Conservation (phyloP, 2,329 filamentous ascomycete genomes). For the Ramularia endophylla region DNA sequence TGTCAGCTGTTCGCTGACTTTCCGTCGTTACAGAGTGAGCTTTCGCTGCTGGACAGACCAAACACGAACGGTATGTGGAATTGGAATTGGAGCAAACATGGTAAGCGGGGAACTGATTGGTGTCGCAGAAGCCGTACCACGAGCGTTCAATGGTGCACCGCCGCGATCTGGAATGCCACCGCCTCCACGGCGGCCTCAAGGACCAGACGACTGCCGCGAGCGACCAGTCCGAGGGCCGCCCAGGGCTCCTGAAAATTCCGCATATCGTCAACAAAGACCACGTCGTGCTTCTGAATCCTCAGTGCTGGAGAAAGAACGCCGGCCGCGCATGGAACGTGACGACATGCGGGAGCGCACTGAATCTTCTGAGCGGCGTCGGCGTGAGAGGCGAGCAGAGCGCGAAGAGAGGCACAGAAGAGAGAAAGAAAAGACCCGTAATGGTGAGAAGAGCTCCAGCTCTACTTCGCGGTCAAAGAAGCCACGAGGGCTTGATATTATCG, state of each 20-base stretch:
- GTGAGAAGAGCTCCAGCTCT: conserved; percentile 25
- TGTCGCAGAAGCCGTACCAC: conserved; percentile 19
- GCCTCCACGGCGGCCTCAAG: conserved; percentile 53
- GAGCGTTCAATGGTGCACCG: conserved; percentile 31
- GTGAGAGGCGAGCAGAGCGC: conserved; percentile 41
- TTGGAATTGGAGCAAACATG: neutral
- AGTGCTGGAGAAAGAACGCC: conserved; percentile 57
- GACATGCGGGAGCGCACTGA: conserved; percentile 24
- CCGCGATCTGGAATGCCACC: conserved; percentile 42
- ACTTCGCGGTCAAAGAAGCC: conserved; percentile 35
- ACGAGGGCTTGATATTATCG: conserved; percentile 74
- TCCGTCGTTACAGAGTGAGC: conserved; percentile 52
- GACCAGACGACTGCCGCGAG: conserved; percentile 56
- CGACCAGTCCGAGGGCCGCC: conserved; percentile 33
- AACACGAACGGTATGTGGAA: conserved; percentile 33
- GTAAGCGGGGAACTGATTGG: conserved; percentile 2
- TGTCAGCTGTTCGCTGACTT: conserved; percentile 38
- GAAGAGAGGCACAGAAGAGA: conserved; percentile 48
- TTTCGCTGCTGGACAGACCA: conserved; percentile 59
- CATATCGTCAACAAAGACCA: conserved; percentile 38
- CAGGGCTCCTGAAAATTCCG: conserved; percentile 37
- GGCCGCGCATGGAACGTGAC: conserved; percentile 47
- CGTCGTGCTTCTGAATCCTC: conserved; percentile 79
- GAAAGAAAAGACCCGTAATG: conserved; percentile 34
- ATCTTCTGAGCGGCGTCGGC: conserved; percentile 49